Conservation (phyloP, 805 yeast species). For the Candida boleticola region DNA sequence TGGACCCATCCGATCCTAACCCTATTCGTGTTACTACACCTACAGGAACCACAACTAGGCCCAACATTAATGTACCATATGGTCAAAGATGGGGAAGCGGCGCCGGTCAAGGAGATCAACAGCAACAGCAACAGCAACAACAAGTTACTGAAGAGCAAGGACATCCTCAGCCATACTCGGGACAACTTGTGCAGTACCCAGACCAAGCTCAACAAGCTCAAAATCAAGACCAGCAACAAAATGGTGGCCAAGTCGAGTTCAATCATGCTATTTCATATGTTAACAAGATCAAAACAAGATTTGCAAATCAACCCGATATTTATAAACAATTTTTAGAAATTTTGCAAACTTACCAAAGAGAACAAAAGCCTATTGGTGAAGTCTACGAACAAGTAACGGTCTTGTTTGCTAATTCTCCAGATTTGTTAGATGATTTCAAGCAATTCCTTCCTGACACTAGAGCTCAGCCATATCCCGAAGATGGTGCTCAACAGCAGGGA, state of each 20-base stretch:
- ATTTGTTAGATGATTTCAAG: slow-evolving; percentile 88
- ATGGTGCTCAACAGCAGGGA: slow-evolving; percentile 17
- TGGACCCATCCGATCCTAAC: slow-evolving; percentile 84
- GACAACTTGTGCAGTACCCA: slow-evolving; percentile 8
- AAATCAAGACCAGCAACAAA: slow-evolving; percentile 18
- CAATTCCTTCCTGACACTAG: slow-evolving; percentile 88
- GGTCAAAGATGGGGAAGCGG: slow-evolving; percentile 28
- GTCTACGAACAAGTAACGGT: slow-evolving; percentile 92
- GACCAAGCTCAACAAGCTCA: slow-evolving; percentile 7
- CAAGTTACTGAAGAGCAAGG: neutral
- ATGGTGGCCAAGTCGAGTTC: slow-evolving; percentile 81
- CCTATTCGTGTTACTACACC: slow-evolving; percentile 96
- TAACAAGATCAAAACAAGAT: slow-evolving; percentile 91
- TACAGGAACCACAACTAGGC: slow-evolving; percentile 77
- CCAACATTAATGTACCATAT: slow-evolving; percentile 41
- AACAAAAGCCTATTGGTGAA: slow-evolving; percentile 91
- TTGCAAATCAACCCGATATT: slow-evolving; percentile 90
- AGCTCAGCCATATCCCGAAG: slow-evolving; percentile 26
- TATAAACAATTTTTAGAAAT: slow-evolving; percentile 94
- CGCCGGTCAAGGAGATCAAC: slow-evolving; percentile 15
- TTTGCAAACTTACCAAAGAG: slow-evolving; percentile 93
- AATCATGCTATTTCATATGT: slow-evolving; percentile 96
- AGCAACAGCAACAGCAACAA: slow-evolving; percentile 17
- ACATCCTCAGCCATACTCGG: neutral
- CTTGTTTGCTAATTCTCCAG: slow-evolving; percentile 90